A percentile compares a stretch with the other conserved stretches of the same genome.
Evolutionary conservation across 768 basidiomycete species (phyloP).

Genomic region (Lactarius hengduanensis): DNA sequence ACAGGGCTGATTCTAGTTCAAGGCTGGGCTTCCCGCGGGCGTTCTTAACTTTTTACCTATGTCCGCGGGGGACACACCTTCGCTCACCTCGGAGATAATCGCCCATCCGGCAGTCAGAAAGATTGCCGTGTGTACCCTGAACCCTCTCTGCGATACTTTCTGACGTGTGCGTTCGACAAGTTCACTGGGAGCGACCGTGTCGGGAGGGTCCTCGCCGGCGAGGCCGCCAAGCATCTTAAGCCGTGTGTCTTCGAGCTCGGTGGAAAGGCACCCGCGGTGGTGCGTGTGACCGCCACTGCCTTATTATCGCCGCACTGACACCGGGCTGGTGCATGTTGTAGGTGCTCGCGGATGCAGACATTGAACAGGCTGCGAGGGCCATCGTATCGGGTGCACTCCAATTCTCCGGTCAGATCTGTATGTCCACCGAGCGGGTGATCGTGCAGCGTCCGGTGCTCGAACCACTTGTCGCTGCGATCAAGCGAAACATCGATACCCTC

Average conservation of each 20-base stretch:
- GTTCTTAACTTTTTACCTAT: constrained; percentile 57
- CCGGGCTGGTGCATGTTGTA: constrained; percentile 23
- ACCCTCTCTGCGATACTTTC: not conserved
- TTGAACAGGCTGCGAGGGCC: constrained; percentile 51
- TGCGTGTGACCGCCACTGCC: constrained; percentile 32
- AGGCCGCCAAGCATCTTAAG: constrained; percentile 56
- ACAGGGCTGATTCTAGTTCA: not conserved
- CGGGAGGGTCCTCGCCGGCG: constrained; percentile 51
- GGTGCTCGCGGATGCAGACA: constrained; percentile 54
- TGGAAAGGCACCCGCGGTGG: constrained; percentile 54
- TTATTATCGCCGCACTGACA: not conserved
- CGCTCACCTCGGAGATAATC: constrained; percentile 50
- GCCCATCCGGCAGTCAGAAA: constrained; percentile 52
- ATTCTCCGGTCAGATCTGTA: constrained; percentile 55
- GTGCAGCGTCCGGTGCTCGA: constrained; percentile 45
- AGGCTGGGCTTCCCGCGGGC: constrained; percentile 60
- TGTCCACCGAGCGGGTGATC: constrained; percentile 58
- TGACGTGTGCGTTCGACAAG: constrained; percentile 32
- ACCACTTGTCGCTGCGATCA: constrained; percentile 40
- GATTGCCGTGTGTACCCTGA: constrained; percentile 44
- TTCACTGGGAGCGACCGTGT: constrained; percentile 59
- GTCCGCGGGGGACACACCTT: constrained; percentile 44
- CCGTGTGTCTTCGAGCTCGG: constrained; percentile 57
- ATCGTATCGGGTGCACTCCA: constrained; percentile 47
- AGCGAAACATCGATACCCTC: constrained; percentile 35